These are phyloP conservation scores for Trichosporon asahii DNA, from an alignment of 1,284 basidiomycete species.

Conservation along the genomic window DNA sequence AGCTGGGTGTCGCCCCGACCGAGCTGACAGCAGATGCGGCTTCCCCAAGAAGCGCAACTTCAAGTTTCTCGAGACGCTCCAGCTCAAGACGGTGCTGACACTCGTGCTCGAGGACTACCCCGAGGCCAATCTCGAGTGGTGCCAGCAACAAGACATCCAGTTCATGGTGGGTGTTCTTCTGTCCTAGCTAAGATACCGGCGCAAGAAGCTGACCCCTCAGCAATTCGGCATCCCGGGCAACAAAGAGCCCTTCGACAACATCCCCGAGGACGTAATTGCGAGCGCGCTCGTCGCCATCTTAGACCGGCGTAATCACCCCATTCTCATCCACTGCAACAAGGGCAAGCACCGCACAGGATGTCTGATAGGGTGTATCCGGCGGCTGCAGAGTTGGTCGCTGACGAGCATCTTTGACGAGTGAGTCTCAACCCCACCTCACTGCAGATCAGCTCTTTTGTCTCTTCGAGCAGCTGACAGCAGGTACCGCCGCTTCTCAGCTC, in stretches of 20 bases:
- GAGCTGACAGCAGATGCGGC: conserved; percentile 30
- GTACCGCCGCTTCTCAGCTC: conserved; percentile 55
- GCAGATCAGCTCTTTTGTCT: neutral
- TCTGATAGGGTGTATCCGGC: conserved; percentile 57
- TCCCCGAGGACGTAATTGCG: conserved; percentile 58
- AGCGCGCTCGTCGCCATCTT: conserved; percentile 56
- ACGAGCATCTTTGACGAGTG: conserved; percentile 59
- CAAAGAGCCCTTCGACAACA: conserved; percentile 56
- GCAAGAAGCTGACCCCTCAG: conserved; percentile 27
- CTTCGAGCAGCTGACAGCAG: conserved; percentile 17
- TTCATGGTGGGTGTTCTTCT: conserved; percentile 47
- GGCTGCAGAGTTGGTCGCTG: conserved; percentile 57
- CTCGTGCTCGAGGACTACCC: conserved; percentile 59
- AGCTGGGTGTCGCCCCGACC: neutral
- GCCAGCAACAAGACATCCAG: conserved; percentile 47
- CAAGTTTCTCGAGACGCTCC: conserved; percentile 55
- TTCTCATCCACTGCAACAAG: conserved; percentile 61
- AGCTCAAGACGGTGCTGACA: conserved; percentile 57
- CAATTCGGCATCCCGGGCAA: conserved; percentile 60
- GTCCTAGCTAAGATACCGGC: too few species aligned
- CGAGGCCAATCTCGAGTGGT: conserved; percentile 55
- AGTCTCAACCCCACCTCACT: neutral
- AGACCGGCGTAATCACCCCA: conserved; percentile 58
- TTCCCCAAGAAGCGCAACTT: conserved; percentile 59
- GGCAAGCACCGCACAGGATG: conserved; percentile 61